These are phyloP conservation scores for Margaritispora aquatica DNA, from an alignment of 495 filamentous ascomycete genomes.

Conservation along the genomic window DNA sequence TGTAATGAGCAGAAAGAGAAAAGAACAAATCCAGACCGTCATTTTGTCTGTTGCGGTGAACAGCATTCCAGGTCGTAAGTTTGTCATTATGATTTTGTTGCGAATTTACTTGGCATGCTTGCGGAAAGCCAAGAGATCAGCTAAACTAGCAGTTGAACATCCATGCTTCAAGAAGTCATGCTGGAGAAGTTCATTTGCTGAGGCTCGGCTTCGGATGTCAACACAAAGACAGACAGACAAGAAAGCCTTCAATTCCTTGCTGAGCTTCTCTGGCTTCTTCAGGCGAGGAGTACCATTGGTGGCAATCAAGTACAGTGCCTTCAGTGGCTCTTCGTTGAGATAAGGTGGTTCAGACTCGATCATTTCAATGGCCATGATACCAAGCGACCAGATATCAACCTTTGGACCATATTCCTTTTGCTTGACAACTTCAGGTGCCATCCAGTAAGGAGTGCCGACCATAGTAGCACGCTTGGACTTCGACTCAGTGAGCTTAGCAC, in stretches of 20 bases:
- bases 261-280: constrained; percentile 95
- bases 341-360: constrained; percentile 98
- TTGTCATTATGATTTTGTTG: background rate
- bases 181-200: constrained; percentile 75
- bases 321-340: constrained; percentile 94
- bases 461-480: constrained; percentile 97
- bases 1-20: constrained; percentile 6
- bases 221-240: constrained; percentile 93
- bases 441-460: constrained; percentile 99
- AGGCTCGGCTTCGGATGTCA: constrained; percentile 90
- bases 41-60: background rate
- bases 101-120: constrained; percentile 23
- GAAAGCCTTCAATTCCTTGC: constrained; percentile 94
- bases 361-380: constrained; percentile 99
- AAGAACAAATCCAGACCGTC: constrained; percentile 8
- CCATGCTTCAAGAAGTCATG: constrained; percentile 75
- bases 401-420: constrained; percentile 98
- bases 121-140: constrained; percentile 73
- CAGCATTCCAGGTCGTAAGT: background rate
- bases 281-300: constrained; percentile 95
- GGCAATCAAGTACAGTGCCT: constrained; percentile 93
- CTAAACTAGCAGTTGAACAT: constrained; percentile 72
- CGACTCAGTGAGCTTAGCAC: constrained; percentile 94
- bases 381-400: constrained; percentile 97
- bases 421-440: constrained; percentile 98